Percentiles rank a stretch among this genome's conserved stretches.
phyloP scores from a whole-genome alignment of 2,329 filamentous ascomycete species.

The Cercospora sp. region DNA sequence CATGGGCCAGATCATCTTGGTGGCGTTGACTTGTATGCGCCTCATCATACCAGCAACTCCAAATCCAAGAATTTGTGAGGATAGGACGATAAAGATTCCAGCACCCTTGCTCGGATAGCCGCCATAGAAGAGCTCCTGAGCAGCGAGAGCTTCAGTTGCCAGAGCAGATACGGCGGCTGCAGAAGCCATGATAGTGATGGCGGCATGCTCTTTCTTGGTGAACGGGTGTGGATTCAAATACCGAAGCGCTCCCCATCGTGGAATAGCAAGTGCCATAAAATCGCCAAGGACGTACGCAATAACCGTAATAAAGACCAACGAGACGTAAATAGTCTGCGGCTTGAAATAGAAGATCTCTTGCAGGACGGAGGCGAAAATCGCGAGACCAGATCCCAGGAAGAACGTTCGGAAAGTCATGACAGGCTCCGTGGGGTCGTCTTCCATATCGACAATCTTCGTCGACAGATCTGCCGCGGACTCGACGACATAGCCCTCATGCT shows the following conservation, averaged over 20 bases:
- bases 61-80: slow-evolving; percentile 53
- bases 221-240: slow-evolving; percentile 45
- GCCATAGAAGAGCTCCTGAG: slow-evolving; percentile 51
- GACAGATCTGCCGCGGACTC: slow-evolving; percentile 37
- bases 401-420: slow-evolving; percentile 45
- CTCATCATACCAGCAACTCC: slow-evolving; percentile 53
- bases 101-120: slow-evolving; percentile 43
- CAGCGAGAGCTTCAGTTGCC: slow-evolving; percentile 47
- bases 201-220: slow-evolving; percentile 40
- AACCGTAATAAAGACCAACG: slow-evolving; percentile 48
- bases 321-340: slow-evolving; percentile 49
- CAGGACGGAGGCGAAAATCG: slow-evolving; percentile 39
- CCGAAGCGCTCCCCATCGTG: slow-evolving; percentile 38
- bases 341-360: slow-evolving; percentile 52
- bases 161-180: slow-evolving; percentile 40
- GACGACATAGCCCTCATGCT: slow-evolving; percentile 5
- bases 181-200: slow-evolving; percentile 48
- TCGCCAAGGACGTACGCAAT: slow-evolving; percentile 48
- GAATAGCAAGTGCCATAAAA: slow-evolving; percentile 42
- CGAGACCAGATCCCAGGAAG: slow-evolving; percentile 41
- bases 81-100: slow-evolving; percentile 49
- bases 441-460: slow-evolving; percentile 39
- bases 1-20: slow-evolving; percentile 51
- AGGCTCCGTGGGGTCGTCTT: slow-evolving; percentile 42
- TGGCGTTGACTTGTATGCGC: slow-evolving; percentile 50